These are phyloP conservation scores for Circinella umbellata DNA, from an alignment of 371 early-diverging fungal species.

Conservation along the genomic window DNA sequence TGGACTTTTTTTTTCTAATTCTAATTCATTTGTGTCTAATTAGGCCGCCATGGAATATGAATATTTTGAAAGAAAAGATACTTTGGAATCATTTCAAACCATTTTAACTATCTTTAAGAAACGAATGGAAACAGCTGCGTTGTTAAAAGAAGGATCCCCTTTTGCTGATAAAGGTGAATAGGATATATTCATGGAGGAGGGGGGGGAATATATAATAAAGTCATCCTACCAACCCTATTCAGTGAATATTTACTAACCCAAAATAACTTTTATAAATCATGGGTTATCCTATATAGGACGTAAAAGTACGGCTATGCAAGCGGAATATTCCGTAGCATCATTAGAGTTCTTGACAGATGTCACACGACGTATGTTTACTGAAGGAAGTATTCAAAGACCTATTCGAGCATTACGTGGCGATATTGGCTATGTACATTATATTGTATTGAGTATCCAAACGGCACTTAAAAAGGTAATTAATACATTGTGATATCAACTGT, in stretches of 20 bases:
- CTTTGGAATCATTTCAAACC: slow-evolving; percentile 29
- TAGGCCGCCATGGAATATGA: slow-evolving; percentile 52
- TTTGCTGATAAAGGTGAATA: slow-evolving; percentile 26
- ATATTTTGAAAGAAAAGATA: slow-evolving; percentile 25
- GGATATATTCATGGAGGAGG: no score
- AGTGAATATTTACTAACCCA: no score
- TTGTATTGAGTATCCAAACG: slow-evolving; percentile 33
- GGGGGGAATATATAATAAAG: no score
- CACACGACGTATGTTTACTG: slow-evolving; percentile 35
- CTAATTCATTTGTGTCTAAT: no score
- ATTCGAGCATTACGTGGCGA: slow-evolving; percentile 32
- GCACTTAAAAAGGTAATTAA: slow-evolving; percentile 20
- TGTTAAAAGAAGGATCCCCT: slow-evolving; percentile 35
- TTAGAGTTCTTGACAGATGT: slow-evolving; percentile 35
- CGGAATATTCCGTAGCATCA: slow-evolving; percentile 26
- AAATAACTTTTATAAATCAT: no score
- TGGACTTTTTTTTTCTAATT: no score
- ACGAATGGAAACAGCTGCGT: slow-evolving; percentile 27
- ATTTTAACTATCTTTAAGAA: slow-evolving; percentile 45
- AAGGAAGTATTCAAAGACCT: slow-evolving; percentile 23
- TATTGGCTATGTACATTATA: slow-evolving; percentile 52
- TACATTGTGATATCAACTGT: neutral
- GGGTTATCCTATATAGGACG: no score
- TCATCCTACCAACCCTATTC: no score
- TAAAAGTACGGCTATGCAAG: slow-evolving; percentile 20